phyloP scores from a whole-genome alignment of 176 grass and related monocot genomes.

The Oropetium thomaeum region DNA sequence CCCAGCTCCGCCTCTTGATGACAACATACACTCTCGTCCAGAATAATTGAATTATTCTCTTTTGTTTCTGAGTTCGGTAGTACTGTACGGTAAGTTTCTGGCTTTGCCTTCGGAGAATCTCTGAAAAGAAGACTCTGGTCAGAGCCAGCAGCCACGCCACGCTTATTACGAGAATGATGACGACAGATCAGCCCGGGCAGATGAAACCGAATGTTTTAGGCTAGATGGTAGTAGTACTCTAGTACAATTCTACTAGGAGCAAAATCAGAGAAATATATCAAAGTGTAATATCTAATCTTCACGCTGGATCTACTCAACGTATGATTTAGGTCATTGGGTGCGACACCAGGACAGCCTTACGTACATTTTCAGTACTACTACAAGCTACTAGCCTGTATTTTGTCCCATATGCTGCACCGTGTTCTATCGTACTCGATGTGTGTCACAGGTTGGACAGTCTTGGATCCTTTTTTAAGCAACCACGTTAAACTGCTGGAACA shows the following conservation, averaged over 20 bases:
- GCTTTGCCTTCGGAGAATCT: slow-evolving; percentile 29
- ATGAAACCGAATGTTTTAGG: background rate
- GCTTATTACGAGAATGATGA: background rate
- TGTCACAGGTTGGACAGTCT: background rate
- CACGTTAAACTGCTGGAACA: background rate
- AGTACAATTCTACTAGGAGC: no score
- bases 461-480: background rate
- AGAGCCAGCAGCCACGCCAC: background rate
- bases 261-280: background rate
- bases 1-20: background rate
- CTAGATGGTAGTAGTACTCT: background rate
- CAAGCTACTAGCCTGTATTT: background rate
- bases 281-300: background rate
- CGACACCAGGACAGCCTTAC: background rate
- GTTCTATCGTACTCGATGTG: background rate
- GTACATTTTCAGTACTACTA: background rate
- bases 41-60: background rate
- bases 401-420: background rate
- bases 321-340: background rate
- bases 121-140: slow-evolving; percentile 9
- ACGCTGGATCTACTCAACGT: background rate
- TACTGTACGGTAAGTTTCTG: background rate
- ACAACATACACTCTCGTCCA: background rate
- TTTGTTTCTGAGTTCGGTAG: no score
- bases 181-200: background rate